Evolutionary conservation across 164 flowering plant species (phyloP).

Genomic region (Vitis rotundifolia): DNA sequence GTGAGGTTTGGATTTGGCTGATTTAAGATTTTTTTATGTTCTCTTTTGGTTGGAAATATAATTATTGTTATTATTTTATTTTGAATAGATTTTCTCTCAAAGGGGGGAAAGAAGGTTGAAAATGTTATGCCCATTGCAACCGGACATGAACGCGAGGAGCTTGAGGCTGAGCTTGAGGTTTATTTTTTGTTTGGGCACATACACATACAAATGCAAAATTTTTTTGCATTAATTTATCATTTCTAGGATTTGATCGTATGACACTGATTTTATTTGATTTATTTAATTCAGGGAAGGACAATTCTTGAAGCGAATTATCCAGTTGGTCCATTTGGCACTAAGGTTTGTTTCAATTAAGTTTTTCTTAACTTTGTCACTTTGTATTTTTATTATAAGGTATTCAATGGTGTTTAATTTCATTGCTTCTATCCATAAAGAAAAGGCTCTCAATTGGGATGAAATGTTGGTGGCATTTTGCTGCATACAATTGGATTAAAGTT

Average conservation of each 20-base stretch:
- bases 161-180: slow-evolving; percentile 25
- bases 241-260: background rate
- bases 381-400: no score
- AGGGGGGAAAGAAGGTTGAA: slow-evolving; percentile 15
- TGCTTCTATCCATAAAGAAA: no score
- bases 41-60: background rate
- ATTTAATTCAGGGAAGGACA: slow-evolving; percentile 14
- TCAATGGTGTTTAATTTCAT: no score
- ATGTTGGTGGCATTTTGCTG: no score
- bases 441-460: no score
- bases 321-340: slow-evolving; percentile 28
- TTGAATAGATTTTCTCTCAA: background rate
- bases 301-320: slow-evolving; percentile 23
- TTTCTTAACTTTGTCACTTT: no score
- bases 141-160: slow-evolving; percentile 29
- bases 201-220: background rate
- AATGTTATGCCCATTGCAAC: slow-evolving; percentile 27
- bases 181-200: background rate
- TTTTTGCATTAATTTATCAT: no score
- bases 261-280: background rate
- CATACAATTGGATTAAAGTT: no score
- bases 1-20: no score
- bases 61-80: background rate
- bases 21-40: background rate
- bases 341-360: slow-evolving; percentile 15